These are phyloP conservation scores for Tetrahymena elliotti DNA, from an alignment of 73 alveolate species.

Conservation along the genomic window DNA sequence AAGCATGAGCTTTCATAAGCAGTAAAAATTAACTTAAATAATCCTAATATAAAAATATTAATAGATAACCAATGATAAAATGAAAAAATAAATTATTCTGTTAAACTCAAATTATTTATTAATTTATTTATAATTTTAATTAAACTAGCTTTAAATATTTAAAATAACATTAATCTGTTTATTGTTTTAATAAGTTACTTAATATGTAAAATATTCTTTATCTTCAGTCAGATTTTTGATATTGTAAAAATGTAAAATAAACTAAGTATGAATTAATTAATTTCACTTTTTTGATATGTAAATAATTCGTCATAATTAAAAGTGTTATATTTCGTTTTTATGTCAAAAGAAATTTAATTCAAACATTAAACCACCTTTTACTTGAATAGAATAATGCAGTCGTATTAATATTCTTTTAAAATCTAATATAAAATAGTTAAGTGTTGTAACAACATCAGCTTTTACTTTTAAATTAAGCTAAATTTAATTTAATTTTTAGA, in stretches of 20 bases:
- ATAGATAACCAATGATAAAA: neutral
- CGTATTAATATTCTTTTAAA: neutral
- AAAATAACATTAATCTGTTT: too few relatives aligned
- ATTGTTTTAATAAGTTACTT: too few relatives aligned
- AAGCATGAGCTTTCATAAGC: neutral
- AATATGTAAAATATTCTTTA: too few relatives aligned
- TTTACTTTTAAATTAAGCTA: too few relatives aligned
- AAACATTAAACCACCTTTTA: too few relatives aligned
- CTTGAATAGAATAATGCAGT: neutral
- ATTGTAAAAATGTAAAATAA: neutral
- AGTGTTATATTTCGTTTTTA: too few relatives aligned
- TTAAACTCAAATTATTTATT: neutral
- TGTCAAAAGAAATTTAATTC: neutral
- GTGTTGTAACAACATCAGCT: too few relatives aligned
- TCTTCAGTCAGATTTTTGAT: too few relatives aligned
- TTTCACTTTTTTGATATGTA: too few relatives aligned
- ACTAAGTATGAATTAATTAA: neutral
- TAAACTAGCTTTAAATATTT: too few relatives aligned
- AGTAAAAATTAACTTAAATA: neutral
- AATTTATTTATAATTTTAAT: neutral
- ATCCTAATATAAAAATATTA: neutral
- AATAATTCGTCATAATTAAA: neutral
- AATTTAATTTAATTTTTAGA: too few relatives aligned
- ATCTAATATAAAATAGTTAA: neutral
- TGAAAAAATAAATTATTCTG: neutral